These are phyloP conservation scores for Rhodofomes roseus DNA, from an alignment of 1,284 basidiomycete species.

Conservation along the genomic window DNA sequence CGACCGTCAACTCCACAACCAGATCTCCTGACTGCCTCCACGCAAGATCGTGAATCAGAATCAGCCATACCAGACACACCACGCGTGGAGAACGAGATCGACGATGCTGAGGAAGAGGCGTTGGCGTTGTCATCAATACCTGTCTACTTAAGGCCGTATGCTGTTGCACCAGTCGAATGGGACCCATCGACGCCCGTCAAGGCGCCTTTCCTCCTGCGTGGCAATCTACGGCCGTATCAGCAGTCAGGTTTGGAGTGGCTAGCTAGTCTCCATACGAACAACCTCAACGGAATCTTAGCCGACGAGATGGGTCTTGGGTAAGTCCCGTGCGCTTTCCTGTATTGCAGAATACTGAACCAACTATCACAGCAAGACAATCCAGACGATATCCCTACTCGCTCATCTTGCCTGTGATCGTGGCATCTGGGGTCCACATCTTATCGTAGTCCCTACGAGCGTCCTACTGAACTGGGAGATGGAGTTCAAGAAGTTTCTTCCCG, in stretches of 20 bases:
- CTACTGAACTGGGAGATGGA: constrained; percentile 99
- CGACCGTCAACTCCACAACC: not conserved
- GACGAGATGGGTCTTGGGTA: constrained; percentile 93
- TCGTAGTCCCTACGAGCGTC: constrained; percentile 94
- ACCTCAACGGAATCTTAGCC: constrained; percentile 90
- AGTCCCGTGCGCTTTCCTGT: constrained; percentile 25
- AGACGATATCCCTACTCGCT: constrained; percentile 90
- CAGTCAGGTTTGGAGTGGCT: constrained; percentile 96
- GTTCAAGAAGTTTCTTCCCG: constrained; percentile 97
- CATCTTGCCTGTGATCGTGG: constrained; percentile 93
- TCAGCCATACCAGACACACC: not conserved
- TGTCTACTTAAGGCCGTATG: constrained; percentile 59
- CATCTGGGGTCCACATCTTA: constrained; percentile 96
- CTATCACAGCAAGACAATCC: constrained; percentile 84
- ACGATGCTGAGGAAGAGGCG: constrained; percentile 13
- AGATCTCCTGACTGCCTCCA: not conserved
- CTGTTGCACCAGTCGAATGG: constrained; percentile 67
- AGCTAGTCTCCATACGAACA: constrained; percentile 82
- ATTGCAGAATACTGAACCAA: constrained; percentile 3
- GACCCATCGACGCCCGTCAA: constrained; percentile 55
- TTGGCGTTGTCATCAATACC: constrained; percentile 37
- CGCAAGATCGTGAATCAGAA: not conserved
- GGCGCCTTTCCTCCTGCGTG: constrained; percentile 82
- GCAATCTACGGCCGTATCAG: constrained; percentile 90
- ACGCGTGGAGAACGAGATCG: constrained; percentile 18